These are phyloP conservation scores for Cryptococcus jaspeensis DNA, from an alignment of 1,284 basidiomycete species.

Conservation along the genomic window DNA sequence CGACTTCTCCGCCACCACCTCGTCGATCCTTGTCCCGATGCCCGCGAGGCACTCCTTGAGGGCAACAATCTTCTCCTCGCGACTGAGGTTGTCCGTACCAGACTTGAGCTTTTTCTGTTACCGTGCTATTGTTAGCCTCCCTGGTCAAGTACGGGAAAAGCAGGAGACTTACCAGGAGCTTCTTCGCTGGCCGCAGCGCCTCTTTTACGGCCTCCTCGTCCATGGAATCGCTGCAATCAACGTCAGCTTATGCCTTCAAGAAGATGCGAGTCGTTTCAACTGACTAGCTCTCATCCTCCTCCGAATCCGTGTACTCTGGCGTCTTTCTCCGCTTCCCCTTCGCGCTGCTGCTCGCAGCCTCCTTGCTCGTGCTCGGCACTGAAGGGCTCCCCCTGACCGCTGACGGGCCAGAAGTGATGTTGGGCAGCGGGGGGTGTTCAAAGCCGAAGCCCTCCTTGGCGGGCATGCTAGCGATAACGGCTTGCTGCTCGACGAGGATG, in stretches of 20 bases:
- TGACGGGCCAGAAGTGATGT: slow-evolving; percentile 14
- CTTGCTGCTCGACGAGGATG: slow-evolving; percentile 56
- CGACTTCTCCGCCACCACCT: slow-evolving; percentile 72
- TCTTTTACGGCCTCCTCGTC: slow-evolving; percentile 94
- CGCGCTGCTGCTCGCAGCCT: slow-evolving; percentile 17
- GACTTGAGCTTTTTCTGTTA: slow-evolving; percentile 85
- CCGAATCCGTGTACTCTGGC: slow-evolving; percentile 87
- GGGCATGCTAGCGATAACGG: slow-evolving; percentile 57
- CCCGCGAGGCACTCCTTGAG: slow-evolving; percentile 93
- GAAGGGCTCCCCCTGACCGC: slow-evolving; percentile 16
- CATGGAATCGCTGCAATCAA: slow-evolving; percentile 75
- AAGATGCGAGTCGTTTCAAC: slow-evolving; percentile 34
- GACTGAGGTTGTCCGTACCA: slow-evolving; percentile 84
- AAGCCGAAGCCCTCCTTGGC: slow-evolving; percentile 47
- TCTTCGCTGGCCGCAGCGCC: slow-evolving; percentile 92
- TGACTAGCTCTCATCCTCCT: slow-evolving; percentile 70
- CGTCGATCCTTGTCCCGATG: slow-evolving; percentile 89
- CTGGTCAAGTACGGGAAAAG: not conserved
- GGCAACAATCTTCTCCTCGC: slow-evolving; percentile 92
- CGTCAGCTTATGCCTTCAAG: slow-evolving; percentile 9
- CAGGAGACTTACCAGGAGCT: slow-evolving; percentile 70
- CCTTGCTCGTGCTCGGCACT: slow-evolving; percentile 8
- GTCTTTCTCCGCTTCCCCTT: slow-evolving; percentile 84
- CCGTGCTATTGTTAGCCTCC: not conserved
- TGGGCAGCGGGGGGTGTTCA: slow-evolving; percentile 33